Evolutionary conservation across 2,329 filamentous ascomycete genomes (phyloP).

Genomic region (Hortaea sp.): DNA sequence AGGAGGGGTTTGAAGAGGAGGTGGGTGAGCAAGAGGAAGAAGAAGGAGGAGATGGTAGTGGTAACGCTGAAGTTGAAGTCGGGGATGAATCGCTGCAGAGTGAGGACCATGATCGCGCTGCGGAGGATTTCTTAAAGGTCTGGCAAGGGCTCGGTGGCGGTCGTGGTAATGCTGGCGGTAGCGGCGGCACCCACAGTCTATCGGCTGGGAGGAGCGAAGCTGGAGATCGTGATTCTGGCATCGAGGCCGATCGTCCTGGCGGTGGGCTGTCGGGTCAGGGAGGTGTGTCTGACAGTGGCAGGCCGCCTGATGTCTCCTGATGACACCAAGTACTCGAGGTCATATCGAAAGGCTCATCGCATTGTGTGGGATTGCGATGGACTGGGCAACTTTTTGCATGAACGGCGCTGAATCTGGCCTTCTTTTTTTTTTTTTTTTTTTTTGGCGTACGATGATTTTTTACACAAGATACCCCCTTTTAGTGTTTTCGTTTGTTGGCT

Average conservation of each 20-base stretch:
- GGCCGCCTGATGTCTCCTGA: slow-evolving; percentile 2
- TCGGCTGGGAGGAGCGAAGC: slow-evolving; percentile 5
- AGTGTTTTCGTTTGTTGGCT: background rate
- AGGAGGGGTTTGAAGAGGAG: slow-evolving; percentile 4
- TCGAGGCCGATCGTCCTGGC: slow-evolving; percentile 8
- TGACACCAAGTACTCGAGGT: no score
- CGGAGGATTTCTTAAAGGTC: slow-evolving; percentile 17
- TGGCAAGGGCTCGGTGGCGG: slow-evolving; percentile 8
- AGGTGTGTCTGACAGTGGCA: slow-evolving; percentile 2
- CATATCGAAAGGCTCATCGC: no score
- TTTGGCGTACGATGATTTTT: background rate
- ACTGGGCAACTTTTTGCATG: no score
- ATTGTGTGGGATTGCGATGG: no score
- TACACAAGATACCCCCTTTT: slow-evolving; percentile 2
- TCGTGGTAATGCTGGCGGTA: no score
- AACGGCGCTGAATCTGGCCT: no score
- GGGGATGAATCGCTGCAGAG: slow-evolving; percentile 12
- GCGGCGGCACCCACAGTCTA: background rate
- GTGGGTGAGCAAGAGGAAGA: slow-evolving; percentile 9
- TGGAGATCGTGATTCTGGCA: slow-evolving; percentile 11
- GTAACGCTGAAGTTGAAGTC: slow-evolving; percentile 12
- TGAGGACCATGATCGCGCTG: slow-evolving; percentile 4
- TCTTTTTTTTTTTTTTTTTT: background rate
- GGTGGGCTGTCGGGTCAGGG: background rate
- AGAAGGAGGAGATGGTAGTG: background rate